Evolutionary conservation across 257 asterid species (phyloP), one percentile per base, ranked within the genome.

Genomic region (Fraxinus cuspidata): DNA sequence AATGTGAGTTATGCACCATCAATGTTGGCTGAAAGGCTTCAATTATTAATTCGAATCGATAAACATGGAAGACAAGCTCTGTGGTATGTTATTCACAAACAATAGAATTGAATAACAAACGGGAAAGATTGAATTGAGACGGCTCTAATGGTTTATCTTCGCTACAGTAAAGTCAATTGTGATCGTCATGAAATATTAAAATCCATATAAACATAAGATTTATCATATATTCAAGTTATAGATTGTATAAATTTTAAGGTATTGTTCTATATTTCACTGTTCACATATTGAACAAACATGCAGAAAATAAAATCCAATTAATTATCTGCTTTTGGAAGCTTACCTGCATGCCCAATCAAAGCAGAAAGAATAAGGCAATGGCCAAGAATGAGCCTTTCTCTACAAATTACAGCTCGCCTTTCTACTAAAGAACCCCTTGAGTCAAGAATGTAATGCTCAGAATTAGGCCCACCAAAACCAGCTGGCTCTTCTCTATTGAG

Each of bases 331-430:
- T 34, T 49, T 21, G 71, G 37, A 80, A 79, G 69, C 94, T 85
- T 87, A 96, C 99, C 86, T 80, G 97, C 88, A 78, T 91, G 91
- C 70, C 83, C 93, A 80, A 96, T 92, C 88, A 96, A 84, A 79
- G 86, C 84, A 66, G 97, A 93, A 73, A 96, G 96, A 75, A 92
- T 94, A 83, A 96, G 98, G 90, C 97, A 93, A 77, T 96, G 99
- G 67, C 97, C 93, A 86, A 96, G 93, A 79, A 90, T 86, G 72
- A 93, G 96, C 87, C 98, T 89, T 87, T 93, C 98, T 87, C 97
- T 89, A 72, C 89, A 85, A 76, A 93, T 87, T 49, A 96, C 97
- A 87, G 98, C 97, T 87, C 85, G 87, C 78, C 98, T 81, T 87
- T 93, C 97, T 86, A 91, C 97, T 73, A 96, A 77, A 73, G 94